Evolutionary conservation across 495 filamentous ascomycete genomes (phyloP), one percentile per base, ranked within the genome.

Genomic region (Talaromyces stipitatus): DNA sequence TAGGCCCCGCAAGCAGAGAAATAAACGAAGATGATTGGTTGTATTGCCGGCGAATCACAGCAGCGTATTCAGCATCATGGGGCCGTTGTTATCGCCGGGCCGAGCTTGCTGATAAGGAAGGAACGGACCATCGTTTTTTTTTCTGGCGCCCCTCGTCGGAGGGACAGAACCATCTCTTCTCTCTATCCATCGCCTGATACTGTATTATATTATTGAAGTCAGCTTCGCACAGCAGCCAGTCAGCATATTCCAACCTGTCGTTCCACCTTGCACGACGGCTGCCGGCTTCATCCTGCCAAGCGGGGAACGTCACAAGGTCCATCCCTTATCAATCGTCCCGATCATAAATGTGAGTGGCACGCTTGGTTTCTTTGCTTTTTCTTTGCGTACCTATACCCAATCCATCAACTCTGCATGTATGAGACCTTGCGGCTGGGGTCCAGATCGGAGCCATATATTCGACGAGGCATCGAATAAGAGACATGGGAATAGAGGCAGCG

Each of bases 391-490:
- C 45, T 48, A 24, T 48, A 14, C 45, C 24, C 45, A 23, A 24
- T 48, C 45, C 20, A 48, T 48, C 45, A 48, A 48, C 10, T 14
- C n/a, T 23, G 24, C 45, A 48, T 48, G 45, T 26, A 48, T 20
- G 45, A 41, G 36, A 0, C 6, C 45, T 48, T 18, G 20, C 20
- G 20, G 45, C 24, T 26, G 45, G 45, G 24, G 45, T 48, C 24
- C 48, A 30, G 48, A 27, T 51, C 26, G 27, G 12, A 12, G n/a
- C 30, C 27, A 30, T 51, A 9, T 28, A 18, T 26, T 30, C 27
- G 54, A 20, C 33, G 26, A 55, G 54, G 54, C 54, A 29, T 41
- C 54, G 54, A 55, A 55, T 55, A 23, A 46, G 38, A 20, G 8
- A n/a, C 23, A 26, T 45, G 29, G 33, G 3, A 2, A 24, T 2